Conservation (phyloP, 1,139 yeast species). For the Yamadazyma oceani region DNA sequence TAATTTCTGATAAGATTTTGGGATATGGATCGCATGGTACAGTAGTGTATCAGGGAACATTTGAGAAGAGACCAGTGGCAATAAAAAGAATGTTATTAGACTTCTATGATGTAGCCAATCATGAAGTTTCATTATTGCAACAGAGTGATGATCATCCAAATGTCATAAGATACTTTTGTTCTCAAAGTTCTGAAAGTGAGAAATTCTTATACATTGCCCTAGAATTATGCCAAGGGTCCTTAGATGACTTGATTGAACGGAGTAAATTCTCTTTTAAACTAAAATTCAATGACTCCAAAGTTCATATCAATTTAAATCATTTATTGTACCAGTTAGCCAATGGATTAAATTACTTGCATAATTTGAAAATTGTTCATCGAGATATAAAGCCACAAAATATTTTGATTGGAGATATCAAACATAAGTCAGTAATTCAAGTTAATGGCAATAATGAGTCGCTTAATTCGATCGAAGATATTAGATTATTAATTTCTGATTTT, state of each 20-base stretch:
- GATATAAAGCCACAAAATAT: conserved; percentile 97
- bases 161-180: conserved; percentile 88
- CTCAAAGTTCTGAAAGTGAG: conserved; percentile 71
- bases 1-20: conserved; percentile 68
- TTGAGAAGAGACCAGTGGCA: conserved; percentile 93
- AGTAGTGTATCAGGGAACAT: conserved; percentile 84
- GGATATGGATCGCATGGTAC: conserved; percentile 99
- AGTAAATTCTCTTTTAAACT: conserved; percentile 34
- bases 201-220: conserved; percentile 89
- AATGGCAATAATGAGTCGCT: not conserved
- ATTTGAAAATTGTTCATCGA: conserved; percentile 89
- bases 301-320: conserved; percentile 29
- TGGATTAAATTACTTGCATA: conserved; percentile 86
- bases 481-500: conserved; percentile 89
- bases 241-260: conserved; percentile 79
- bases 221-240: conserved; percentile 85
- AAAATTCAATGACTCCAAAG: conserved; percentile 13
- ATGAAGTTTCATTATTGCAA: conserved; percentile 82
- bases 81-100: conserved; percentile 91
- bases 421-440: conserved; percentile 1
- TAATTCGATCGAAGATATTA: conserved; percentile 23
- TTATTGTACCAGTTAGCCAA: conserved; percentile 75
- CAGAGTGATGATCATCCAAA: conserved; percentile 98
- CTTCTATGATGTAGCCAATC: conserved; percentile 94
- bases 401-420: conserved; percentile 67